Percentiles rank a stretch among this genome's conserved stretches.
These are phyloP conservation scores for Metschnikowia orientalis DNA, from an alignment of 805 yeast genomes.

Conservation along the genomic window DNA sequence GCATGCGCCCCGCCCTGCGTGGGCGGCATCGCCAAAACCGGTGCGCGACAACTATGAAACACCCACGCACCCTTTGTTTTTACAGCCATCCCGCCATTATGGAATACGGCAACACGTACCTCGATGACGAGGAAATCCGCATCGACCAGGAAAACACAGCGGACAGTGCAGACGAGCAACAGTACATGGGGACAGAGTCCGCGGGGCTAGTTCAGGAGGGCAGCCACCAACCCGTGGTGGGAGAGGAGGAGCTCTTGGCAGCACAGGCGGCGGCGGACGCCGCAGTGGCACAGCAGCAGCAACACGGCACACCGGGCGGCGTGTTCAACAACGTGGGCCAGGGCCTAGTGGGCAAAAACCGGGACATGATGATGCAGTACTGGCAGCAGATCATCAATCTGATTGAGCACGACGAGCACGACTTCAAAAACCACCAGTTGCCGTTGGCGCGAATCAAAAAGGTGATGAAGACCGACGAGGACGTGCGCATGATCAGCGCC, in stretches of 20 bases:
- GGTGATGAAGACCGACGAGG: slow-evolving; percentile 97
- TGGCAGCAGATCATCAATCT: slow-evolving; percentile 97
- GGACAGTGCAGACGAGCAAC: slow-evolving; percentile 19
- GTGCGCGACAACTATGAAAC: background rate
- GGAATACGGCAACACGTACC: slow-evolving; percentile 27
- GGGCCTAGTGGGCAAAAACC: slow-evolving; percentile 42
- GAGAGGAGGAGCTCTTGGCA: slow-evolving; percentile 39
- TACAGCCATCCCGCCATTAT: slow-evolving; percentile 5
- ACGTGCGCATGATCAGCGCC: slow-evolving; percentile 95
- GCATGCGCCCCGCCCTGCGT: background rate
- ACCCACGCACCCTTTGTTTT: background rate
- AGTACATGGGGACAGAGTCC: slow-evolving; percentile 8
- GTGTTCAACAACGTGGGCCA: slow-evolving; percentile 90
- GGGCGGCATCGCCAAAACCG: background rate
- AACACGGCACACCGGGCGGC: slow-evolving; percentile 45
- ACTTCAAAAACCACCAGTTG: slow-evolving; percentile 88
- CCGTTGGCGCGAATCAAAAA: slow-evolving; percentile 96
- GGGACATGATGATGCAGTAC: slow-evolving; percentile 88
- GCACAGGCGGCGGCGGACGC: slow-evolving; percentile 47
- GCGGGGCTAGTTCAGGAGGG: slow-evolving; percentile 6
- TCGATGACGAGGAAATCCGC: slow-evolving; percentile 27
- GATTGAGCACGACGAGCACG: slow-evolving; percentile 84
- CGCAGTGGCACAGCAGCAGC: slow-evolving; percentile 42
- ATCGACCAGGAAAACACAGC: slow-evolving; percentile 17
- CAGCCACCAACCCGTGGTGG: slow-evolving; percentile 25